phyloP scores from a whole-genome alignment of 345 rosid genomes.

The Eucalyptus tenuipes region DNA sequence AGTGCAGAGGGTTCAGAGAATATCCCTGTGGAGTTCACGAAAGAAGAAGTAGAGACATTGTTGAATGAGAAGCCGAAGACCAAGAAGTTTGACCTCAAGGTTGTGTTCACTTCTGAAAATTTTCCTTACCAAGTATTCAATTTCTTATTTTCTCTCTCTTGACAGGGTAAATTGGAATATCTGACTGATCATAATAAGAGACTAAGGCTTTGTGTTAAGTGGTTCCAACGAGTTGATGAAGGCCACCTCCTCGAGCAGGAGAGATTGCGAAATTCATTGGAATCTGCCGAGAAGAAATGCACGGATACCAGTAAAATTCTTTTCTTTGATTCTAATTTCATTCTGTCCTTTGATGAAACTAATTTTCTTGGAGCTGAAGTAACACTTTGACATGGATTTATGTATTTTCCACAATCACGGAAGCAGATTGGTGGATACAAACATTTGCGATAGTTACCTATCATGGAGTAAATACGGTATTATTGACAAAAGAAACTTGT shows the following conservation, averaged over 20 bases:
- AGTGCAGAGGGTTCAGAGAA: slow-evolving; percentile 30
- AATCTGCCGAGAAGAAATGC: slow-evolving; percentile 42
- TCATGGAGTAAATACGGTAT: background rate
- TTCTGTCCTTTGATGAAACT: background rate
- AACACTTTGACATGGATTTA: background rate
- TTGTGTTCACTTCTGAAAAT: background rate
- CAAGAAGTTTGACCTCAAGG: slow-evolving; percentile 77
- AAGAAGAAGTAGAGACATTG: slow-evolving; percentile 69
- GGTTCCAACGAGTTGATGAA: slow-evolving; percentile 63
- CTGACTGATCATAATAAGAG: slow-evolving; percentile 42
- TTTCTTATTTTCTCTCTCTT: background rate
- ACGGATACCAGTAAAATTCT: slow-evolving; percentile 31
- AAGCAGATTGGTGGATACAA: background rate
- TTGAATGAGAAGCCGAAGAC: slow-evolving; percentile 59
- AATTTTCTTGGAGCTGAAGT: background rate
- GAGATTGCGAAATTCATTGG: slow-evolving; percentile 38
- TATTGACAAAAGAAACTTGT: background rate
- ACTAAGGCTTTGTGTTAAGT: slow-evolving; percentile 64
- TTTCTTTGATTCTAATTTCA: background rate
- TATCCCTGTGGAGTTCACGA: slow-evolving; percentile 36
- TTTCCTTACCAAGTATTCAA: background rate
- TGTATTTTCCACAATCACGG: background rate
- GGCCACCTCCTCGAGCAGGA: slow-evolving; percentile 45
- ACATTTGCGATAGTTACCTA: background rate
- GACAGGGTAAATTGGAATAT: slow-evolving; percentile 57